These are phyloP conservation scores for Voacanga thouarsii DNA, from an alignment of 257 asterid genomes.

Conservation along the genomic window DNA sequence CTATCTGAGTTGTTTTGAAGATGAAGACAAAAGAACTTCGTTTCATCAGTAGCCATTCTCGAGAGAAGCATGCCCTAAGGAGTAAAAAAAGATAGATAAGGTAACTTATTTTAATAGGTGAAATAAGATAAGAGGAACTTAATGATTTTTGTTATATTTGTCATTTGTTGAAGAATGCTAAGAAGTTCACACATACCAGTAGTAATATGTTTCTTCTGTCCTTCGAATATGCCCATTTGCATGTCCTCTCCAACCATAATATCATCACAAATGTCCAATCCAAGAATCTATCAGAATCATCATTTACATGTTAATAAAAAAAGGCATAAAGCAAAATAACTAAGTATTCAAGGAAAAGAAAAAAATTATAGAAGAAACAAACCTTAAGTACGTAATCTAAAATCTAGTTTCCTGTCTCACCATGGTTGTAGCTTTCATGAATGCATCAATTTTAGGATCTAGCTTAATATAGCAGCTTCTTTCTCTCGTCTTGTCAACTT, in stretches of 20 bases:
- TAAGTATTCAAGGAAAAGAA: not conserved
- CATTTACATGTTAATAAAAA: not conserved
- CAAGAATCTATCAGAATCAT: conserved; percentile 58
- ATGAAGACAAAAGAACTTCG: no score
- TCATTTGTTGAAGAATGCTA: not conserved
- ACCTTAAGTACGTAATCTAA: conserved; percentile 93
- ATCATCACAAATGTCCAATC: conserved; percentile 87
- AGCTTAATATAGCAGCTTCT: no score
- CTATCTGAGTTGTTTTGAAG: no score
- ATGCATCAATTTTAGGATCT: conserved; percentile 67
- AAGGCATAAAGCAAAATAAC: not conserved
- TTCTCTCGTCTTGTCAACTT: no score
- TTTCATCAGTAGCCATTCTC: no score
- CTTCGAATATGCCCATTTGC: conserved; percentile 94
- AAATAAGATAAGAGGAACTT: not conserved
- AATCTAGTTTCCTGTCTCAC: conserved; percentile 73
- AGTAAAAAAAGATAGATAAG: no score
- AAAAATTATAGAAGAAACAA: not conserved
- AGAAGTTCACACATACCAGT: conserved; percentile 45
- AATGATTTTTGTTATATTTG: not conserved
- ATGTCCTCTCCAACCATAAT: conserved; percentile 89
- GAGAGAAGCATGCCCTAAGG: no score
- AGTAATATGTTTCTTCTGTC: conserved; percentile 84
- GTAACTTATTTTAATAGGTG: not conserved
- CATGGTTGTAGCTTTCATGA: conserved; percentile 77